Percentiles rank a stretch among this genome's conserved stretches.
Conservation (phyloP, 768 basidiomycete genomes). For the Macrolepiota dolichaula region DNA sequence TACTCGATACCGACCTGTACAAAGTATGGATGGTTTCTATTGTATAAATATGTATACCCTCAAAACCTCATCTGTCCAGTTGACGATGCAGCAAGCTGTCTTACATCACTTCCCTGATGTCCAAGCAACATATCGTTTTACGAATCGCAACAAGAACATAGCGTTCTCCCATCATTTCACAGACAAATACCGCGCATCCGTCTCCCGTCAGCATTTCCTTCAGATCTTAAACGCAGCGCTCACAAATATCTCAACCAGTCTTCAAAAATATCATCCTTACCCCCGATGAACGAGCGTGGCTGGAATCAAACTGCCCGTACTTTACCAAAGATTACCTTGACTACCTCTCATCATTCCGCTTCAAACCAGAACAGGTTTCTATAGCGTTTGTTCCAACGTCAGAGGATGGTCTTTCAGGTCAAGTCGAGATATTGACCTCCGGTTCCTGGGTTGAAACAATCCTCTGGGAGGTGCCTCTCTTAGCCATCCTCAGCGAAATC, state of each 20-base stretch:
- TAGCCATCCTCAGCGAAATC: constrained; percentile 88
- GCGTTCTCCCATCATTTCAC: constrained; percentile 67
- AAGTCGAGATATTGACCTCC: constrained; percentile 65
- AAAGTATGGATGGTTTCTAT: constrained; percentile 53
- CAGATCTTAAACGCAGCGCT: not conserved
- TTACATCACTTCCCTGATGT: constrained; percentile 71
- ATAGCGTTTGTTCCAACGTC: constrained; percentile 61
- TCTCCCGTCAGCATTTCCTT: constrained; percentile 40
- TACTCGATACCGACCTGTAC: constrained; percentile 94
- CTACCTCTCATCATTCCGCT: constrained; percentile 68
- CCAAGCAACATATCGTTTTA: constrained; percentile 74
- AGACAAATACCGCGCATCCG: constrained; percentile 50
- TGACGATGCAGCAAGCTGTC: constrained; percentile 96
- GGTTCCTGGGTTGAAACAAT: constrained; percentile 86
- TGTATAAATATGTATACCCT: not conserved
- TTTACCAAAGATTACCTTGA: constrained; percentile 70
- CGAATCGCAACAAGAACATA: constrained; percentile 64
- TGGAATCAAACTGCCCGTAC: constrained; percentile 68
- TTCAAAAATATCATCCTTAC: constrained; percentile 65
- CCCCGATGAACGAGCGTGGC: constrained; percentile 61
- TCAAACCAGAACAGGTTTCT: constrained; percentile 70
- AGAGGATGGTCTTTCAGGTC: constrained; percentile 48
- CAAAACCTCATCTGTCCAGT: constrained; percentile 34
- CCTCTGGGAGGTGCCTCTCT: constrained; percentile 93
- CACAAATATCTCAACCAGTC: constrained; percentile 35